Base-by-base conservation (phyloP, 306 rosid genomes). In the Vigna trinervia region DNA sequence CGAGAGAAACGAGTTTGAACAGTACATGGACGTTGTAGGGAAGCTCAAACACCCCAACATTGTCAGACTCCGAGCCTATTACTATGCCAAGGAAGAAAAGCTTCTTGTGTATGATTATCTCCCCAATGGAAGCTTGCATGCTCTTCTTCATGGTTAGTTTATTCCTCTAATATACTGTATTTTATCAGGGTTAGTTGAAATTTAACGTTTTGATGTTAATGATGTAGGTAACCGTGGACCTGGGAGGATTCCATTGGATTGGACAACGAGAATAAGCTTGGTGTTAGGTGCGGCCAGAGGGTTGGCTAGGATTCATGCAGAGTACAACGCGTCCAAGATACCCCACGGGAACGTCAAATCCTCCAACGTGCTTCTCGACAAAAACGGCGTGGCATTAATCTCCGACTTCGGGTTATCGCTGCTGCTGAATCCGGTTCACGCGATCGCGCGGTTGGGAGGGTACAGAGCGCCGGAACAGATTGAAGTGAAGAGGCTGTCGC, bases 241-340 rank as follows among this genome's bases (percentile, higher is more conserved):
- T 1, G 99, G 99, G 3, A 87, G 98, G 78, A 95, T 95, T 80
- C 97, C 99, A 12, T 59, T 95, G 71, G 99, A 95, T 84, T 95
- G 99, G 99, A 95, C 98, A 6, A 95, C 97, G n/a, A 89, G 99
- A 80, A 86, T 95, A 80, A 92, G 97, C 87, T 80, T 95, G 83
- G 84, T 88, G 70, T 74, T 95, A 9, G 99, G 97, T 0, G 97
- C 99, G 10, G 97, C 96, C 8, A 88, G 89, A 36, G 99, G 99
- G 1, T 88, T 95, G 4, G 96, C 92, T 1, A 12, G 88, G 30
- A 91, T 95, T 63, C 99, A 95, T 34, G 92, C 84, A 34, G 99
- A 92, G 76, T 88, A 86, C 58, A 83, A 82, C 5, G 82, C 84
- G 3, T 86, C 97, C 4, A 92, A 88, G 72, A 82, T 95, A n/a